These are phyloP conservation scores for Arthrobotrys conoides DNA, from an alignment of 2,329 filamentous ascomycete species.

Conservation along the genomic window DNA sequence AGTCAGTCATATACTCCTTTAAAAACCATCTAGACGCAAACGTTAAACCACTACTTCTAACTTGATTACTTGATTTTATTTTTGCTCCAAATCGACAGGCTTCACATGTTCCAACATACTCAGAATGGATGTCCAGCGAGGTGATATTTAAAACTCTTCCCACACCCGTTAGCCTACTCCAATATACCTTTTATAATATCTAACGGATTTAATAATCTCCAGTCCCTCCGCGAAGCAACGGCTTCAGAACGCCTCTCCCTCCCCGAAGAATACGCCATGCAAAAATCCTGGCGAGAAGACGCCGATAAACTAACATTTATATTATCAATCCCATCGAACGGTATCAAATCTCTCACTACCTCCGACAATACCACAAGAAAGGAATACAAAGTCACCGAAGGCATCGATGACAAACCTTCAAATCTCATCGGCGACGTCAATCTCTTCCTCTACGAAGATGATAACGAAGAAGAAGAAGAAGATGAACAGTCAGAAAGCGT, in stretches of 20 bases:
- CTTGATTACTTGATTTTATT: too few species aligned
- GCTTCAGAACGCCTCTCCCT: conserved; percentile 87
- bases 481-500: conserved; percentile 61
- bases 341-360: conserved; percentile 29
- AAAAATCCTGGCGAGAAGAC: conserved; percentile 85
- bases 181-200: neutral
- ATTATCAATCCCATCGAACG: conserved; percentile 73
- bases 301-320: conserved; percentile 94
- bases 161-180: neutral
- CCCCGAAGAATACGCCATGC: conserved; percentile 89
- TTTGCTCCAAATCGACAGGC: conserved; percentile 6
- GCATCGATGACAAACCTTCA: conserved; percentile 71
- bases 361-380: conserved; percentile 15
- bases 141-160: conserved; percentile 3
- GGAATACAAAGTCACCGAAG: conserved; percentile 31
- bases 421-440: conserved; percentile 83
- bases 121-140: conserved; percentile 59
- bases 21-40: neutral
- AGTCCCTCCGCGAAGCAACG: conserved; percentile 85
- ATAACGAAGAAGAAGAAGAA: conserved; percentile 63
- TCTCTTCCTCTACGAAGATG: conserved; percentile 77
- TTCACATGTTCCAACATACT: conserved; percentile 55
- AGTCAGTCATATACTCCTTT: conserved; percentile 3
- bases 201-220: neutral
- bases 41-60: neutral